Base-by-base conservation (phyloP, 169 alveolate species). In the Fabrea salina region DNA sequence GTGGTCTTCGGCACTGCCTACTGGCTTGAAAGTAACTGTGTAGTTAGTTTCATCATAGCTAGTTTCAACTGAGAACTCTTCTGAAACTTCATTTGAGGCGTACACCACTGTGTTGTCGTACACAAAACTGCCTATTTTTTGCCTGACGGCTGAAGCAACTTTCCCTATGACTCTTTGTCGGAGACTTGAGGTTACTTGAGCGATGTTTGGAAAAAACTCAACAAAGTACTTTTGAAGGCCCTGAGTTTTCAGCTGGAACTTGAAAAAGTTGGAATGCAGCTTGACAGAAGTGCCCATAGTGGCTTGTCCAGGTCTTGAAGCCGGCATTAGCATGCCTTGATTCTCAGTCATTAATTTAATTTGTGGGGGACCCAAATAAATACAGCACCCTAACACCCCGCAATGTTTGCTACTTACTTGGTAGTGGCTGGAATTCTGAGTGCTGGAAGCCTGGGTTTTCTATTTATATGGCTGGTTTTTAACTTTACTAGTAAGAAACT, bases 71-170 rank as follows among this genome's bases (percentile, higher is more conserved):
- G 5, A 4, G 49, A 27, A 22, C 16, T 39, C 79, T 70, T 5
- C 5, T 5, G 13, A 6, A 5, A 41, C 5, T 35, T n/a, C 49
- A 8, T 40, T 57, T 5, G 44, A n/a, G 5, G 41, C 5, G 68
- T 27, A 70, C n/a, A 70, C 4, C 4, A 22, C 39, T 43, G 79
- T 70, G 49, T 70, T 70, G 4, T 59, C 67, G 49, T 30, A 70
- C 5, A 70, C 79, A n/a, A 16, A 70, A 16, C 49, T 19, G n/a
- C 79, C 66, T 11, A 70, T 25, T 7, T 35, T 16, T 37, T 22
- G 50, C 6, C 25, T 35, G 3, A 70, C 25, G 4, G 16, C 49
- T 8, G 41, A 0, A 5, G 32, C 25, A 3, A 66, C 59, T 47
- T 25, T 19, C 16, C 22, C 16, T 6, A 49, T 7, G 5, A 70